Conservation (phyloP, 768 basidiomycete genomes). For the Lactarius akahatsu region DNA sequence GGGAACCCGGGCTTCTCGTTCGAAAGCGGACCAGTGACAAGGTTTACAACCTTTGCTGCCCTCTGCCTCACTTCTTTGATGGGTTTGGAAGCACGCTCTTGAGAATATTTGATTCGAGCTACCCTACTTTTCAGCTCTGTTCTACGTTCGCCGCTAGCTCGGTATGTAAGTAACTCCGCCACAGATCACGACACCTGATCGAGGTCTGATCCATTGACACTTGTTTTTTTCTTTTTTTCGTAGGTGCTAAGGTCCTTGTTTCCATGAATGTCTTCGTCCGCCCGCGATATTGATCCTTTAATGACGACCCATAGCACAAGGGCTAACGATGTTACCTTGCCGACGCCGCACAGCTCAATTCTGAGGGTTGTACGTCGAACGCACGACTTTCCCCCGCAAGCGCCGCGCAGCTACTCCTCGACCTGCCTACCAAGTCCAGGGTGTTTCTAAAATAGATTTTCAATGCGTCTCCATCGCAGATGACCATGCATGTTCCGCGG, state of each 20-base stretch:
- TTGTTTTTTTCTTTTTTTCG: slow-evolving; percentile 12
- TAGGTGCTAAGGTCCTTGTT: slow-evolving; percentile 10
- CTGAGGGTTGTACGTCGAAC: not conserved
- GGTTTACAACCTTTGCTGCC: slow-evolving; percentile 12
- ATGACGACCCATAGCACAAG: slow-evolving; percentile 1
- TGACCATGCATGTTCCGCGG: slow-evolving; percentile 21
- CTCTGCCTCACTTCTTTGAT: slow-evolving; percentile 12
- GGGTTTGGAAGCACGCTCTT: not conserved
- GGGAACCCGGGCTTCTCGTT: slow-evolving; percentile 23
- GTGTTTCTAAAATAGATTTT: slow-evolving; percentile 18
- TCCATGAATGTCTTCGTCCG: slow-evolving; percentile 15
- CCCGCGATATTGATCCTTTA: slow-evolving; percentile 6
- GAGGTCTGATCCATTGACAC: slow-evolving; percentile 4
- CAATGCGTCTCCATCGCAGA: slow-evolving; percentile 24
- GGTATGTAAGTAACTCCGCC: slow-evolving; percentile 23
- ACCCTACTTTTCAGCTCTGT: slow-evolving; percentile 15
- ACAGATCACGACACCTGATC: slow-evolving; percentile 12
- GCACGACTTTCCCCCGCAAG: slow-evolving; percentile 1
- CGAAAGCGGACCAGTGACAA: slow-evolving; percentile 21
- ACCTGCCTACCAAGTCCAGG: not conserved
- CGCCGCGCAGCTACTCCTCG: not conserved
- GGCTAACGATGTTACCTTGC: slow-evolving; percentile 21
- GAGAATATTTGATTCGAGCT: not conserved
- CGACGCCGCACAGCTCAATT: slow-evolving; percentile 13
- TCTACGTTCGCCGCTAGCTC: not conserved